Conservation (phyloP, 2,329 filamentous ascomycete species). For the Trichoderma cornu-damae region DNA sequence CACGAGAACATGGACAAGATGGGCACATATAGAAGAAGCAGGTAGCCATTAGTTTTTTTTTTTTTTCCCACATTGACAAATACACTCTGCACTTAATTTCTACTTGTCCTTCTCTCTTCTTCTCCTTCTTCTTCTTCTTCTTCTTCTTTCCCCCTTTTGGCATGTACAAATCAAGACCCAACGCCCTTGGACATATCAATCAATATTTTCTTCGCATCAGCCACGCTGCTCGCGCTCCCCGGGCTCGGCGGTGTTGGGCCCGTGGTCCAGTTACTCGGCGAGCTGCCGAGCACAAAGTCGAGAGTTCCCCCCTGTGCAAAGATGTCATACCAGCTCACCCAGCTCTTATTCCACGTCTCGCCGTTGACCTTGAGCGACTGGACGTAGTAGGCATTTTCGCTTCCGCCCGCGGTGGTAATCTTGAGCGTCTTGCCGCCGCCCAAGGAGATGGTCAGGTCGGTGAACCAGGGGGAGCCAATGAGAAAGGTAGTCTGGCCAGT, state of each 20-base stretch:
- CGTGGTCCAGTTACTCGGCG: conserved; percentile 52
- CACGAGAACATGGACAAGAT: neutral
- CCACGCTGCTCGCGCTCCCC: conserved; percentile 31
- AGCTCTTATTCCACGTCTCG: conserved; percentile 54
- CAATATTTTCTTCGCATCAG: conserved; percentile 20
- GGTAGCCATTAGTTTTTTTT: neutral
- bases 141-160: neutral
- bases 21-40: neutral
- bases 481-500: conserved; percentile 65
- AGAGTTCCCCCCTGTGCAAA: conserved; percentile 59
- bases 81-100: neutral
- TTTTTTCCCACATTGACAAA: neutral
- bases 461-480: conserved; percentile 59
- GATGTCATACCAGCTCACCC: conserved; percentile 62
- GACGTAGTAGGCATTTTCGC: conserved; percentile 52
- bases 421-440: conserved; percentile 49
- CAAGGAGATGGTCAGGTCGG: conserved; percentile 53
- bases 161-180: neutral
- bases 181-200: conserved; percentile 3
- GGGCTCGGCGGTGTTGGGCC: conserved; percentile 58
- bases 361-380: conserved; percentile 64
- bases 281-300: conserved; percentile 57
- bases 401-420: conserved; percentile 49
- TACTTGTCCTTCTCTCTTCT: neutral
- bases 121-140: too few species aligned